Conservation (phyloP, 169 alveolate species). For the Ichthyophthirius multifiliis region DNA sequence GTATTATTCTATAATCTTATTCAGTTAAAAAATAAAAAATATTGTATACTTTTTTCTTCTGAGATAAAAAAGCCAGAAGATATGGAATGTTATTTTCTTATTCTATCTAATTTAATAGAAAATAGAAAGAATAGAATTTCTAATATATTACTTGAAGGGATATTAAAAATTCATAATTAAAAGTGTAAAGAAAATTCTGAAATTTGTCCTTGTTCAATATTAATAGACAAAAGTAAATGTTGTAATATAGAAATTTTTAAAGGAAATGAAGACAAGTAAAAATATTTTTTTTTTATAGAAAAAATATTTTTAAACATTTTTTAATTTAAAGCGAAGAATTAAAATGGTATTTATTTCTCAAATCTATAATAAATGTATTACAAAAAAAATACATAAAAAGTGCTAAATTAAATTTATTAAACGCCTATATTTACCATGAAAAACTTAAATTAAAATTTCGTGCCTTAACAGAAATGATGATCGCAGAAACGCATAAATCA, state of each 20-base stretch:
- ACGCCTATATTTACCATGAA: constrained; percentile 15
- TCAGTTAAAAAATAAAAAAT: not conserved
- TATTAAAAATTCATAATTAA: not conserved
- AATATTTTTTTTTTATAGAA: not conserved
- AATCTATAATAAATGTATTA: not conserved
- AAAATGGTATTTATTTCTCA: constrained; percentile 20
- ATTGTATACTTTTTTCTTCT: not conserved
- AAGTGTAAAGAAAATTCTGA: not conserved
- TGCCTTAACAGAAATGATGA: not conserved
- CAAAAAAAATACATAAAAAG: constrained; percentile 13
- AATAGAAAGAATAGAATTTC: not conserved
- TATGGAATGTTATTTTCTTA: not conserved
- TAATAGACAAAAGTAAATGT: not conserved
- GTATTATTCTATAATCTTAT: not conserved
- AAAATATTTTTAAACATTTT: not conserved
- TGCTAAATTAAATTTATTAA: not conserved
- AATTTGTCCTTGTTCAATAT: not conserved
- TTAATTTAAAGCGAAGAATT: not conserved
- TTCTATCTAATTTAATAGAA: not conserved
- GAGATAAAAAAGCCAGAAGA: not conserved
- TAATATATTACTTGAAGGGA: not conserved
- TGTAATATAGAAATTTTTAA: not conserved
- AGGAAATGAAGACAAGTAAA: not conserved
- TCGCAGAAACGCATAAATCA: not conserved
- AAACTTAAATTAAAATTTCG: constrained; percentile 15